Base-by-base conservation (phyloP, 352 stramenopile species). In the Globisporangium okanoganense region DNA sequence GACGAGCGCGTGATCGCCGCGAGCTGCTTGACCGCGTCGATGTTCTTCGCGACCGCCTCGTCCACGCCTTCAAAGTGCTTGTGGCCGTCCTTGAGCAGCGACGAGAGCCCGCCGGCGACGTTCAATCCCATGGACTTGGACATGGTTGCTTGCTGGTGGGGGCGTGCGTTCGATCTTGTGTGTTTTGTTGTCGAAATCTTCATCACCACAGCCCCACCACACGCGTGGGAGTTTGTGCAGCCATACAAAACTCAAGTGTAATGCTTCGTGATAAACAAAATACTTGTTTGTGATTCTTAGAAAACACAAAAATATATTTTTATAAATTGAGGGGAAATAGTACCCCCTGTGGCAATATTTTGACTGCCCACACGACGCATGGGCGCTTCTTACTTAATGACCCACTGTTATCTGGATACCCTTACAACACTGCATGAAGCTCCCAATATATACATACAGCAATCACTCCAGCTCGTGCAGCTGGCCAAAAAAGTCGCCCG, bases 51-150 rank as follows among this genome's bases (percentile, higher is more conserved):
- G 48, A 98, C 96, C 35, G 96, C 96, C 70, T 97, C 93, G 66
- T 98, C 89, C 53, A 98, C 85, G 58, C 95, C 95, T 56, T 98
- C 94, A 64, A 97, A 97, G 72, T 97, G 91, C 70, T 97, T 98
- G 77, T 98, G 96, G 13, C 97, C 97, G 47, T 98, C 96, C 80
- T 99, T 99, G 6, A 99, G 85, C 80, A 99, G 95, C 52, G 97
- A 98, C 61, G 86, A 91, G 45, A 99, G 77, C 59, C 97, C 97
- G 53, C 92, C 92, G 71, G 96, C 97, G 61, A 96, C 78, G 79
- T 99, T 98, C 67, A 98, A 87, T 47, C 89, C 82, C 95, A 99
- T 99, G 59, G 95, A 95, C 76, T 95, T 95, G 72, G 86, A 78
- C 86, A 95, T 95, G 47, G 40, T 25, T 48, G 25, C 13, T 47